A percentile compares a stretch with the other conserved stretches of the same genome.
These are phyloP conservation scores for Podochytrium sp. DNA, from an alignment of 192 early-diverging fungal species.

Conservation along the genomic window DNA sequence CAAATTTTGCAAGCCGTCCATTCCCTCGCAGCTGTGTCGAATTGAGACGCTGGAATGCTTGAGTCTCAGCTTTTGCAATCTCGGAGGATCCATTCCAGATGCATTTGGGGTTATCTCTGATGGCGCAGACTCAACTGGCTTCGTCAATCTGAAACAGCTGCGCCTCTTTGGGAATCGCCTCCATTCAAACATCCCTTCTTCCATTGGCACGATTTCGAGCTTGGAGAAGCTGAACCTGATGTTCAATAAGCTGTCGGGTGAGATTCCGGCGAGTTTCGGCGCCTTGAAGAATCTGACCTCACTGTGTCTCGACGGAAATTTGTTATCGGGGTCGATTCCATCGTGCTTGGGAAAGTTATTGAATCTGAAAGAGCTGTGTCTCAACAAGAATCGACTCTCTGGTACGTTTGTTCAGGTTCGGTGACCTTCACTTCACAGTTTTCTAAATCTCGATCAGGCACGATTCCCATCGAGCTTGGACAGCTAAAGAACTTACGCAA, in stretches of 20 bases:
- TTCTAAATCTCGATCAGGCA: too few species aligned
- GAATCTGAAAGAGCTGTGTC: neutral
- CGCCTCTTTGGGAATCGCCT: neutral
- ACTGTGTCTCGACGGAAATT: neutral
- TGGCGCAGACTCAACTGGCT: too few species aligned
- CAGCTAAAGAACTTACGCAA: neutral
- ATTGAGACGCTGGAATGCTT: neutral
- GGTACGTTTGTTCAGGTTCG: neutral
- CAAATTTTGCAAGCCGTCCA: neutral
- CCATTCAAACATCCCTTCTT: neutral
- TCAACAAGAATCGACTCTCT: neutral
- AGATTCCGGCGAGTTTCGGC: neutral
- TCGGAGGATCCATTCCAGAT: neutral
- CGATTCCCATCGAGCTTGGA: neutral
- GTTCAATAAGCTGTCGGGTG: constrained; percentile 19
- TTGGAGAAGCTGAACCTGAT: constrained; percentile 23
- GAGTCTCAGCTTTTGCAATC: neutral
- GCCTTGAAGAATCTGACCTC: neutral
- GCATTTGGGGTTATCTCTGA: neutral
- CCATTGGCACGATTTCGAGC: constrained; percentile 11
- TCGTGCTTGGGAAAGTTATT: neutral
- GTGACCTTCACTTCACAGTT: too few species aligned
- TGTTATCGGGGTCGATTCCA: neutral
- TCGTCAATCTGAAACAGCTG: neutral
- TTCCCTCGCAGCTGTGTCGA: neutral